Evolutionary conservation across 2,329 filamentous ascomycete species (phyloP), one percentile per base, ranked within the genome.

Genomic region (Lasiodiplodia citricola): DNA sequence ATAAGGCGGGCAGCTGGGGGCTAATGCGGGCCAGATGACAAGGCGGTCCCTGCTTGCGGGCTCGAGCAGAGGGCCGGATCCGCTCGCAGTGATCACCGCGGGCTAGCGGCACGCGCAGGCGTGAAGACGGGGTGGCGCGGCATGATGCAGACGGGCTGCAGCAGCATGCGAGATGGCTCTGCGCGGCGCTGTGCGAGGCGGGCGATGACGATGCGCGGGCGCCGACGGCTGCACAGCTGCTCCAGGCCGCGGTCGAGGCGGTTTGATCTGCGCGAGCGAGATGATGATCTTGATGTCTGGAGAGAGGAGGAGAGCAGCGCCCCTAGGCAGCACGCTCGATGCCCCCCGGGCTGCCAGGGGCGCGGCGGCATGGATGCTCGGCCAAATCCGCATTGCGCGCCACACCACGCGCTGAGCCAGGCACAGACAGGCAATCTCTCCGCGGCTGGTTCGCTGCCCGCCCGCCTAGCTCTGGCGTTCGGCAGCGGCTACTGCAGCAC

Each of bases 251-350:
- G 56, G 56, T 58, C 56, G 56, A 44, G 38, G 38, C 38, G 57
- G 60, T 64, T 64, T 64, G 60, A 64, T 64, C 60, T 52, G 60
- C 60, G 47, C 16, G 60, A 23, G 60, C 28, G 60, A 52, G 44
- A 64, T 52, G 60, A 37, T 64, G 60, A 64, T 64, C 60, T 52
- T 38, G 60, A 28, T 21, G 37, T n/a, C 44, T 50, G 58, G 47
- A n/a, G n/a, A 10, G 21, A 16, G n/a, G 31, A 10, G 14, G 31
- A 18, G 25, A 41, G 55, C n/a, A 41, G 55, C 31, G 31, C n/a
- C 52, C 28, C 18, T 37, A 25, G 35, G n/a, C 55, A 11, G 52
- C n/a, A 35, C n/a, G 35, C 55, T 13, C 11, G 13, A 18, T 35
- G 35, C 44, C 44, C 21, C 28, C 54, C 41, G 7, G 23, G 38